Percentiles rank a stretch among this genome's conserved stretches.
Evolutionary conservation across 139 green algal genomes (phyloP).

Genomic region (Micractinium conductrix): DNA sequence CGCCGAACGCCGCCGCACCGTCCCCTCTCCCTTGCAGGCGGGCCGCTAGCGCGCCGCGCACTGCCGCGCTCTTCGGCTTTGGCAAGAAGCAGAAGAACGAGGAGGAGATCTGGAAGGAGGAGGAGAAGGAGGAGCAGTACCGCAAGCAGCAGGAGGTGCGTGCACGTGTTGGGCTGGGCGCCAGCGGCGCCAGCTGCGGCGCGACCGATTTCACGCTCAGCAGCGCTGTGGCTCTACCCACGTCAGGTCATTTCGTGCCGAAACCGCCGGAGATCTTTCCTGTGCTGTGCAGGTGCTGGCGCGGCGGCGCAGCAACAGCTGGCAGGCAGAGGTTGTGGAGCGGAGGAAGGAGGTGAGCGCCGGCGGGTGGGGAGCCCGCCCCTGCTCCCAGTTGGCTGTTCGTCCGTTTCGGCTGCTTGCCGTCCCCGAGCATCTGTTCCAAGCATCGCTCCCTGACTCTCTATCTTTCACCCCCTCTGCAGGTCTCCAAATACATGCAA

Average conservation of each 20-base stretch:
- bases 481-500: constrained; percentile 7
- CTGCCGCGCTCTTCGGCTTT: constrained; percentile 25
- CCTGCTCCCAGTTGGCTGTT: too few species aligned
- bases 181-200: too few species aligned
- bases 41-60: neutral
- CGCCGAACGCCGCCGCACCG: neutral
- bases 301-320: constrained; percentile 41
- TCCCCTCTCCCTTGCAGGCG: neutral
- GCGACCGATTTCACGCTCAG: too few species aligned
- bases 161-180: too few species aligned
- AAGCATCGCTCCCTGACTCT: neutral
- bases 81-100: constrained; percentile 7
- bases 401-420: neutral
- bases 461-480: neutral
- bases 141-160: constrained; percentile 45
- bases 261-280: constrained; percentile 53
- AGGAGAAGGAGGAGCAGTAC: constrained; percentile 46
- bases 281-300: too few species aligned
- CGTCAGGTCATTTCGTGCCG: too few species aligned
- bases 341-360: constrained; percentile 38
- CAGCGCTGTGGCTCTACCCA: too few species aligned
- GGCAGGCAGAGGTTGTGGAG: constrained; percentile 59
- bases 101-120: constrained; percentile 15
- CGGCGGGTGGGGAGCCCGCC: neutral
- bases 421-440: too few species aligned